Base-by-base conservation (phyloP, 78 protist genomes). In the Dictyostelium intermedium region DNA sequence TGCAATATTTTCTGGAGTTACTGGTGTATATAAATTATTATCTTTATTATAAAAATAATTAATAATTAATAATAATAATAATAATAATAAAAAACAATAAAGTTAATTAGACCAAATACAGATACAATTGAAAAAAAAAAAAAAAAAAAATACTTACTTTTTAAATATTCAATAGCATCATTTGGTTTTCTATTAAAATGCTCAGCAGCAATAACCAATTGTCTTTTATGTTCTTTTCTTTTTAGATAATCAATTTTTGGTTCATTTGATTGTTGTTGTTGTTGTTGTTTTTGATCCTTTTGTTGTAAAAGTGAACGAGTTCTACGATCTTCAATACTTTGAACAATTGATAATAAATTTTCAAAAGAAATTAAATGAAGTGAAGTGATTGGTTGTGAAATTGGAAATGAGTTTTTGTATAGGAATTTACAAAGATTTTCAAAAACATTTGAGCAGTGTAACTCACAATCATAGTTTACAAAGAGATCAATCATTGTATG, bases 391-490 rank as follows among this genome's bases (percentile, higher is more conserved):
- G 74, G 70, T 2, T 92, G 92, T 1, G 92, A 60, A 18, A 86
- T 32, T 23, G 98, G 98, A 73, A 92, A 92, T 13, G 94, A 82
- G 41, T 91, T 72, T 81, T 95, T 96, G 87, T 92, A 72, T 34
- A 97, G 92, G 32, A 70, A 91, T 66, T 95, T 87, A 73, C 96
- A 84, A 10, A 96, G 63, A 30, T 47, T 72, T 45, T 97, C 97
- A 80, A 97, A 96, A 3, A 96, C 84, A 84, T 97, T 96, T 76
- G 95, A 60, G 63, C 95, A 85, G 70, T 93, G 83, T 23, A 92
- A 25, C 74, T 96, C 97, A 61, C 98, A 97, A 66, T 97, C 98
- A 79, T 89, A 97, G 83, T 96, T 92, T 84, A 91, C 69, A 82
- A 83, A 97, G 37, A 97, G 35, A 37, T 94, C 97, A 9, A 86